phyloP scores from a whole-genome alignment of 2,329 filamentous ascomycete genomes.

The Trichocomaceae sp. region DNA sequence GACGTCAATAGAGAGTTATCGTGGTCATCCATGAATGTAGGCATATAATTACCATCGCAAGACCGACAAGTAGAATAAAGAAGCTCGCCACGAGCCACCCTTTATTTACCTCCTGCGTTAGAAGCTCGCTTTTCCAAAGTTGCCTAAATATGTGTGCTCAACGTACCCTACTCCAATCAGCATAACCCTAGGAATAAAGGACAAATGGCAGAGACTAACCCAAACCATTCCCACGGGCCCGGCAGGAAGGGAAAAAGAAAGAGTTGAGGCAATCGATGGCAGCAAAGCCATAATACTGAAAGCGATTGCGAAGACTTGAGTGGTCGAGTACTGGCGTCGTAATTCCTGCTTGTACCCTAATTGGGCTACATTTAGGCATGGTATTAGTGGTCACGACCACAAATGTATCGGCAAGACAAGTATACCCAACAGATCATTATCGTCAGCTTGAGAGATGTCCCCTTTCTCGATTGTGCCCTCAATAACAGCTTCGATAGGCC shows the following conservation, averaged over 20 bases:
- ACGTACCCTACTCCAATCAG: slow-evolving; percentile 12
- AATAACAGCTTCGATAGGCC: background rate
- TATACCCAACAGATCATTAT: slow-evolving; percentile 11
- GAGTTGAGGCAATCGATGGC: slow-evolving; percentile 54
- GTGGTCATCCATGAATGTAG: slow-evolving; percentile 6
- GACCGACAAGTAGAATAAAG: slow-evolving; percentile 54
- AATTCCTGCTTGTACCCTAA: slow-evolving; percentile 55
- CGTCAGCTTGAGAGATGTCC: slow-evolving; percentile 1
- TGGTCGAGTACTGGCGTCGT: slow-evolving; percentile 54
- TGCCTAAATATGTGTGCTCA: background rate
- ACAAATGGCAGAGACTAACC: slow-evolving; percentile 29
- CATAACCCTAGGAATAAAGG: background rate
- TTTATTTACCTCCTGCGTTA: slow-evolving; percentile 14
- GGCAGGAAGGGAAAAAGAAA: slow-evolving; percentile 53
- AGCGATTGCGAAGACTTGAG: slow-evolving; percentile 57
- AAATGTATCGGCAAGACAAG: background rate
- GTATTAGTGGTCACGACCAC: background rate
- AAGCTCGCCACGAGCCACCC: slow-evolving; percentile 53
- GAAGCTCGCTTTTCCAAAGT: background rate
- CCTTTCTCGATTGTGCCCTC: slow-evolving; percentile 6
- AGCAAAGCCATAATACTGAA: slow-evolving; percentile 57
- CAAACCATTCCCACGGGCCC: slow-evolving; percentile 58
- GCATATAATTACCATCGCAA: slow-evolving; percentile 47
- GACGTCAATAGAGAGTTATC: background rate
- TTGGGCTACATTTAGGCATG: slow-evolving; percentile 3